phyloP scores from a whole-genome alignment of 2,329 filamentous ascomycete species.

The Aspergillus sp. region DNA sequence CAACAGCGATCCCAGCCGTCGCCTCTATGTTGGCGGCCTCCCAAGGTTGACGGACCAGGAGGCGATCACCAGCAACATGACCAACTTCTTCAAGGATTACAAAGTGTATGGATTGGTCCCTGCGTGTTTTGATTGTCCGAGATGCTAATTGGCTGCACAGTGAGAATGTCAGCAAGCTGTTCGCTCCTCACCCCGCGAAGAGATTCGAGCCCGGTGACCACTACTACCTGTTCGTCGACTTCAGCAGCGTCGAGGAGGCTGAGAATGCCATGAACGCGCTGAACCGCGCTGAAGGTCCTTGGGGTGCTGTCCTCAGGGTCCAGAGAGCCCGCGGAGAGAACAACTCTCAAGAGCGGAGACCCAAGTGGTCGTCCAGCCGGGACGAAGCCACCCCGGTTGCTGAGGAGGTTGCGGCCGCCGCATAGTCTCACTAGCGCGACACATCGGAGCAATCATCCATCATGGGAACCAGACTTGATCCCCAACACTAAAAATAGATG shows the following conservation, averaged over 20 bases:
- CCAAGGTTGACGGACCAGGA: conserved; percentile 47
- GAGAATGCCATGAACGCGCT: conserved; percentile 52
- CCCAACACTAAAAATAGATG: conserved; percentile 4
- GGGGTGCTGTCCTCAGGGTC: conserved; percentile 43
- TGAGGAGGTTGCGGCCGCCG: conserved; percentile 10
- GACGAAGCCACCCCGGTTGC: conserved; percentile 10
- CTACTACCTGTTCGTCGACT: conserved; percentile 69
- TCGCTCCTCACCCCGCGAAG: conserved; percentile 61
- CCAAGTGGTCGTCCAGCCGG: conserved; percentile 23
- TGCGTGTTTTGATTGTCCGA: background rate
- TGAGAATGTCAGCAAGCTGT: conserved; percentile 54
- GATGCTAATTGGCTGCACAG: conserved; percentile 25
- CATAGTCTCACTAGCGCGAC: conserved; percentile 1
- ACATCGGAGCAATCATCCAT: background rate
- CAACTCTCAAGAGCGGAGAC: conserved; percentile 32
- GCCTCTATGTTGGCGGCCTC: conserved; percentile 52
- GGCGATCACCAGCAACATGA: conserved; percentile 46
- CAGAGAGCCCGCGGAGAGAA: conserved; percentile 44
- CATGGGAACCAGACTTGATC: background rate
- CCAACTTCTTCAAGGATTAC: conserved; percentile 48
- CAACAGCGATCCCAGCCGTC: conserved; percentile 42
- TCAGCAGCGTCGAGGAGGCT: conserved; percentile 58
- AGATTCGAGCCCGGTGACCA: conserved; percentile 56
- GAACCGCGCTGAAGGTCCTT: conserved; percentile 43
- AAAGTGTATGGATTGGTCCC: conserved; percentile 37